Percentiles rank a stretch among this genome's conserved stretches.
These are phyloP conservation scores for Skeletonema potamos DNA, from an alignment of 108 stramenopile genomes.

Conservation along the genomic window DNA sequence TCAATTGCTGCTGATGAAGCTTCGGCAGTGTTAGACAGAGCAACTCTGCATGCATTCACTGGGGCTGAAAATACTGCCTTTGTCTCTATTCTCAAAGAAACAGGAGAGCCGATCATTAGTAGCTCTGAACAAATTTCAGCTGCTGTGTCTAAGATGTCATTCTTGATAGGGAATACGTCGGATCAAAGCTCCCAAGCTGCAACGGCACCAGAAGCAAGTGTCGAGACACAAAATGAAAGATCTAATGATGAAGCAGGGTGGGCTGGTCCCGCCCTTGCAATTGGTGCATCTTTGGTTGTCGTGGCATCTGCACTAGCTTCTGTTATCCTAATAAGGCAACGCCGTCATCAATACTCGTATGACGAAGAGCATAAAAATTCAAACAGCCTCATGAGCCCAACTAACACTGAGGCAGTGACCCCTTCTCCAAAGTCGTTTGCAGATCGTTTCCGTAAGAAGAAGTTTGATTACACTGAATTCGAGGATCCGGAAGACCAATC, in stretches of 20 bases:
- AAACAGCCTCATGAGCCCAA: slow-evolving; percentile 11
- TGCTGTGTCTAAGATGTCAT: slow-evolving; percentile 28
- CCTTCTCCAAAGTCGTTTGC: slow-evolving; percentile 28
- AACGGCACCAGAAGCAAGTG: background rate
- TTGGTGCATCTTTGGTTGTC: slow-evolving; percentile 19
- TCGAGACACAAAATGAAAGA: background rate
- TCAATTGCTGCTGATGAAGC: slow-evolving; percentile 8
- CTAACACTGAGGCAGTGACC: slow-evolving; percentile 16
- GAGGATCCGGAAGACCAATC: slow-evolving; percentile 10
- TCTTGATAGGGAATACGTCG: background rate
- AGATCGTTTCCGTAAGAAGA: slow-evolving; percentile 29
- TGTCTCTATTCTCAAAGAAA: slow-evolving; percentile 16
- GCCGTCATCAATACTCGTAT: background rate
- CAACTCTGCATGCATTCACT: slow-evolving; percentile 27
- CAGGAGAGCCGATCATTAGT: slow-evolving; percentile 19
- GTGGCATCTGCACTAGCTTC: slow-evolving; percentile 27
- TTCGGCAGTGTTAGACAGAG: slow-evolving; percentile 21
- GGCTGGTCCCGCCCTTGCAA: slow-evolving; percentile 26
- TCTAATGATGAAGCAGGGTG: background rate
- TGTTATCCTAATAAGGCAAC: slow-evolving; percentile 17
- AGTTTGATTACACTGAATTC: slow-evolving; percentile 42
- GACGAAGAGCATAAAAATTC: slow-evolving; percentile 5
- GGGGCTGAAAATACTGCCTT: slow-evolving; percentile 20
- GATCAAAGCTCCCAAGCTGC: background rate
- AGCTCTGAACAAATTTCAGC: slow-evolving; percentile 11